A percentile compares a stretch with the other conserved stretches of the same genome.
phyloP scores from a whole-genome alignment of 495 filamentous ascomycete genomes.

The Darksidea phi region DNA sequence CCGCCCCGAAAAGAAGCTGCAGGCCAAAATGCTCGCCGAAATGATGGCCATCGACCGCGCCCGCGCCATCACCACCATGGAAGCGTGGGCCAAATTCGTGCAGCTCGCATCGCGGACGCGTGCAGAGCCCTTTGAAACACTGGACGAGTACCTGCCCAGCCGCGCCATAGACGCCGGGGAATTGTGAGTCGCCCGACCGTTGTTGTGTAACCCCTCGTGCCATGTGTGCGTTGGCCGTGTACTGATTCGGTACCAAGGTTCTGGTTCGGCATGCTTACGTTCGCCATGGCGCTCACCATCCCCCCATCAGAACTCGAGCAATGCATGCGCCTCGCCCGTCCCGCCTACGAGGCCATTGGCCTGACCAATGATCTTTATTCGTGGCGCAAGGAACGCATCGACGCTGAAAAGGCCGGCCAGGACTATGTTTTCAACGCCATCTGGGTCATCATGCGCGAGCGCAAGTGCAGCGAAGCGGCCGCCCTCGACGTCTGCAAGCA shows the following conservation, averaged over 20 bases:
- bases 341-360: slow-evolving; percentile 34
- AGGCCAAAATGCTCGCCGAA: slow-evolving; percentile 1
- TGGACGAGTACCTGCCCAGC: slow-evolving; percentile 32
- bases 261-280: slow-evolving; percentile 37
- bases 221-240: background rate
- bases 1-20: slow-evolving; percentile 8
- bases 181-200: background rate
- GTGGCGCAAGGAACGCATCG: slow-evolving; percentile 14
- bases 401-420: slow-evolving; percentile 24
- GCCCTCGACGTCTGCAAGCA: slow-evolving; percentile 9
- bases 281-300: slow-evolving; percentile 38
- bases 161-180: slow-evolving; percentile 19
- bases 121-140: slow-evolving; percentile 10
- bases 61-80: background rate
- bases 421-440: slow-evolving; percentile 45
- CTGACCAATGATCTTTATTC: slow-evolving; percentile 39
- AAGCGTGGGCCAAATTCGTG: slow-evolving; percentile 17
- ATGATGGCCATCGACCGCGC: slow-evolving; percentile 10
- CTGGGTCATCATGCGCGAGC: slow-evolving; percentile 44
- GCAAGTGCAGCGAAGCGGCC: slow-evolving; percentile 22
- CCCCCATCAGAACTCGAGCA: slow-evolving; percentile 31
- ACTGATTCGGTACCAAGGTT: slow-evolving; percentile 6
- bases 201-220: slow-evolving; percentile 1
- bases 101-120: background rate
- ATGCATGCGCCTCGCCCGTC: slow-evolving; percentile 31